Evolutionary conservation across 805 yeast genomes (phyloP).

Genomic region (Kockiozyma suomiensis): DNA sequence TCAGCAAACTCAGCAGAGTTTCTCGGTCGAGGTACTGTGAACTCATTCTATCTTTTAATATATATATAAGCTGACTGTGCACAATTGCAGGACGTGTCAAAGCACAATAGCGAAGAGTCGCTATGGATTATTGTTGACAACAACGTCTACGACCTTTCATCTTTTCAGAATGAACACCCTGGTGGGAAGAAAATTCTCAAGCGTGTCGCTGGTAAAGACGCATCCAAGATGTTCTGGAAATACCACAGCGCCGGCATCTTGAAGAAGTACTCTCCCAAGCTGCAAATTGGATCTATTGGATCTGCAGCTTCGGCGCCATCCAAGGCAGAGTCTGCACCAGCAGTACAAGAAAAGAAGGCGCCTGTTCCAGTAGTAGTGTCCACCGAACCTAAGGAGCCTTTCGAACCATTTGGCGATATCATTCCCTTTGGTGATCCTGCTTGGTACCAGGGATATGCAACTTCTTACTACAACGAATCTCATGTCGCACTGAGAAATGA

Average conservation of each 20-base stretch:
- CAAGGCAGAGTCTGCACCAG: conserved; percentile 11
- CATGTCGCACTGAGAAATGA: conserved; percentile 47
- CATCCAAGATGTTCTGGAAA: conserved; percentile 64
- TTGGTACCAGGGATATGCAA: conserved; percentile 47
- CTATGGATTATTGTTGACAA: conserved; percentile 84
- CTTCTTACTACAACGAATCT: conserved; percentile 46
- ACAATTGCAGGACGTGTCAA: conserved; percentile 55
- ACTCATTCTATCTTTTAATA: background rate
- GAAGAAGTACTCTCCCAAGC: conserved; percentile 36
- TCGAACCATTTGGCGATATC: conserved; percentile 37
- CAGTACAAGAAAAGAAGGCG: conserved; percentile 7
- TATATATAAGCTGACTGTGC: background rate
- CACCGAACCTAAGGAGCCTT: conserved; percentile 7
- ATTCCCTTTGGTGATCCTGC: conserved; percentile 48
- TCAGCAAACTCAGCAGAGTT: conserved; percentile 17
- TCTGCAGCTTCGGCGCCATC: conserved; percentile 5
- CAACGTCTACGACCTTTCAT: conserved; percentile 69
- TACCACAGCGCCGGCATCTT: conserved; percentile 47
- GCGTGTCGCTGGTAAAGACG: conserved; percentile 75
- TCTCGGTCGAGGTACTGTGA: conserved; percentile 20
- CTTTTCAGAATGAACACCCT: conserved; percentile 78
- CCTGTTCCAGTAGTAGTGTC: conserved; percentile 7
- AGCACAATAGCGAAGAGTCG: conserved; percentile 74
- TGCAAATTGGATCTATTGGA: conserved; percentile 35
- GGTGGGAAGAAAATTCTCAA: conserved; percentile 73